phyloP scores from a whole-genome alignment of 2,329 filamentous ascomycete species.

The Calonectria multiphialidica region DNA sequence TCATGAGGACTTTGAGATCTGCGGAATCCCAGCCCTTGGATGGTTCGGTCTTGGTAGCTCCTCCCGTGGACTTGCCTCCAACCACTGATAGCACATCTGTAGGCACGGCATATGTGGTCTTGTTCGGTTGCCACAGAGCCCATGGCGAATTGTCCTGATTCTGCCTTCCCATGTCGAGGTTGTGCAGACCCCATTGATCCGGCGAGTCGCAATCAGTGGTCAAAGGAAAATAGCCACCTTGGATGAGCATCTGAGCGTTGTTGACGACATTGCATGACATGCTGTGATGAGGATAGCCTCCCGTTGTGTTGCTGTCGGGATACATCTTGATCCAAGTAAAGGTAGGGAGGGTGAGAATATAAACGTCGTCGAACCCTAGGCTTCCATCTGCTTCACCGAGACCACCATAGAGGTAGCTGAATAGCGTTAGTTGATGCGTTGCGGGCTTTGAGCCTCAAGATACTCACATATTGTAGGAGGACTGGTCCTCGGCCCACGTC shows the following conservation, averaged over 20 bases:
- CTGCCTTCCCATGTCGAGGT: slow-evolving; percentile 66
- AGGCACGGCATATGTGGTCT: slow-evolving; percentile 66
- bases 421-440: slow-evolving; percentile 6
- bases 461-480: slow-evolving; percentile 74
- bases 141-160: slow-evolving; percentile 60
- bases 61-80: slow-evolving; percentile 62
- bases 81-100: slow-evolving; percentile 61
- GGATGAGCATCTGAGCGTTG: slow-evolving; percentile 70
- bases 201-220: slow-evolving; percentile 62
- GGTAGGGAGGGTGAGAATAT: slow-evolving; percentile 70
- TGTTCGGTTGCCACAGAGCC: slow-evolving; percentile 62
- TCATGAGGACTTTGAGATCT: slow-evolving; percentile 67
- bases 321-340: slow-evolving; percentile 72
- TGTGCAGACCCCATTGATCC: slow-evolving; percentile 67
- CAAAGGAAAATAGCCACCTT: slow-evolving; percentile 69
- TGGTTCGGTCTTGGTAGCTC: slow-evolving; percentile 65
- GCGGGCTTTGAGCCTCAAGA: neutral
- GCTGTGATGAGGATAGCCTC: slow-evolving; percentile 63
- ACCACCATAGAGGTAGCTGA: slow-evolving; percentile 73
- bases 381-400: slow-evolving; percentile 59
- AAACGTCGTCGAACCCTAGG: slow-evolving; percentile 69
- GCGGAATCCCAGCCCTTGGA: slow-evolving; percentile 59
- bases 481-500: slow-evolving; percentile 69
- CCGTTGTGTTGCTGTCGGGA: slow-evolving; percentile 54
- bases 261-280: slow-evolving; percentile 68